Percentiles rank a stretch among this genome's conserved stretches.
Evolutionary conservation across 2,329 filamentous ascomycete species (phyloP).

Genomic region (Macrophomina tecta): DNA sequence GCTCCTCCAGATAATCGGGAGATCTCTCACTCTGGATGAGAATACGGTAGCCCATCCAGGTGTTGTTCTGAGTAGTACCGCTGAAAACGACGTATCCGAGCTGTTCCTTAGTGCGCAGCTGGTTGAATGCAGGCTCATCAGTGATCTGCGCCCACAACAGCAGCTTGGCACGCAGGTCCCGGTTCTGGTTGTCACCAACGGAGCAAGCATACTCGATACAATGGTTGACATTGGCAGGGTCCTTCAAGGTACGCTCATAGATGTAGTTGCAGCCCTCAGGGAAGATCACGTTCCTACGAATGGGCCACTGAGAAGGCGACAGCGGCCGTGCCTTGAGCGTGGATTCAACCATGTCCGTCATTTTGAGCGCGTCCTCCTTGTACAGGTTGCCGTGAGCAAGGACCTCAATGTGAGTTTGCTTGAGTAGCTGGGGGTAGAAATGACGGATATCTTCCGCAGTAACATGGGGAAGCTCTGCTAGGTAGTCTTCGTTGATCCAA

Average conservation of each 20-base stretch:
- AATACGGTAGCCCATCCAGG: conserved; percentile 78
- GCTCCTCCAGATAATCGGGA: conserved; percentile 80
- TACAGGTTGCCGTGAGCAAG: conserved; percentile 92
- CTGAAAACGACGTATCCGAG: conserved; percentile 96
- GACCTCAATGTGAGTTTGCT: conserved; percentile 85
- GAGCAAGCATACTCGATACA: conserved; percentile 58
- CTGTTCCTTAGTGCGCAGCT: conserved; percentile 94
- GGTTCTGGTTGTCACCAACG: conserved; percentile 60
- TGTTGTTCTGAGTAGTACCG: conserved; percentile 74
- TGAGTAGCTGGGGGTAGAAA: conserved; percentile 81
- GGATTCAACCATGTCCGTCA: conserved; percentile 82
- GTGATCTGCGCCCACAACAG: conserved; percentile 87
- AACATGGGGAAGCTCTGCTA: conserved; percentile 76
- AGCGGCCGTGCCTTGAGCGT: conserved; percentile 76
- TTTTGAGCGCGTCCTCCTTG: conserved; percentile 86
- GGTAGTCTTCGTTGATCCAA: conserved; percentile 80
- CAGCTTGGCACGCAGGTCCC: conserved; percentile 74
- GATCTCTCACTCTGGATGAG: conserved; percentile 92
- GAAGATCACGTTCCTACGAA: conserved; percentile 76
- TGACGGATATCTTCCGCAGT: conserved; percentile 74
- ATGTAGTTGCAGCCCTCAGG: conserved; percentile 82
- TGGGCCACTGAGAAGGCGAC: conserved; percentile 78
- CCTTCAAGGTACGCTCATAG: conserved; percentile 79
- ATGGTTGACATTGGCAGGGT: conserved; percentile 79
- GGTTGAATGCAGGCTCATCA: conserved; percentile 92